Evolutionary conservation across 1,284 basidiomycete species (phyloP).

Genomic region (Schizopora paradoxa): DNA sequence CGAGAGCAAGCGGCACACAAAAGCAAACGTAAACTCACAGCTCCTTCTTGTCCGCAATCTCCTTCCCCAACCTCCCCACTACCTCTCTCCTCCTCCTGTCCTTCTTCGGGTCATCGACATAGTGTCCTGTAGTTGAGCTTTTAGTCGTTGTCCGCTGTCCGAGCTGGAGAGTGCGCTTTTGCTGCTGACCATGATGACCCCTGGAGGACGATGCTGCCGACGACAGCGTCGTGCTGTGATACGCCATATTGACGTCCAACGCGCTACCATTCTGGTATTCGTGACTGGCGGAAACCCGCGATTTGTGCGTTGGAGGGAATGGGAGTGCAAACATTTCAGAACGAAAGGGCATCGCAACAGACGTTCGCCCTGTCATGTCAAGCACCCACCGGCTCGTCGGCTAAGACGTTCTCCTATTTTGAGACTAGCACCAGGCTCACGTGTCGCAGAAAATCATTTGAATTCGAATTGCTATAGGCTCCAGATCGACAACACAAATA

Average conservation of each 20-base stretch:
- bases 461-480: not conserved
- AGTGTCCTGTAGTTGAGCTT: slow-evolving; percentile 12
- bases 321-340: slow-evolving; percentile 48
- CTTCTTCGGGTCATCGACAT: slow-evolving; percentile 40
- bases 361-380: no score
- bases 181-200: slow-evolving; percentile 9
- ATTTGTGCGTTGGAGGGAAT: slow-evolving; percentile 39
- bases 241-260: slow-evolving; percentile 19
- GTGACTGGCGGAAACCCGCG: slow-evolving; percentile 25
- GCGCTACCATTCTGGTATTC: no score
- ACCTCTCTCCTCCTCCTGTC: slow-evolving; percentile 63
- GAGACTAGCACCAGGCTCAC: slow-evolving; percentile 4
- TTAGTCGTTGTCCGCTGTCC: not conserved
- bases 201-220: slow-evolving; percentile 15
- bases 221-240: slow-evolving; percentile 12
- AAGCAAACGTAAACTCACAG: slow-evolving; percentile 46
- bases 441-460: not conserved
- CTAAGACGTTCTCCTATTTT: not conserved
- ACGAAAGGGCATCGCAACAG: slow-evolving; percentile 41
- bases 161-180: not conserved
- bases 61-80: slow-evolving; percentile 61
- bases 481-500: slow-evolving; percentile 2
- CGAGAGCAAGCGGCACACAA: no score
- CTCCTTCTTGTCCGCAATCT: slow-evolving; percentile 64
- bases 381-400: not conserved